Percentiles rank a stretch among this genome's conserved stretches.
Evolutionary conservation across 2,329 filamentous ascomycete genomes (phyloP).

Genomic region (Xylariaceae sp.): DNA sequence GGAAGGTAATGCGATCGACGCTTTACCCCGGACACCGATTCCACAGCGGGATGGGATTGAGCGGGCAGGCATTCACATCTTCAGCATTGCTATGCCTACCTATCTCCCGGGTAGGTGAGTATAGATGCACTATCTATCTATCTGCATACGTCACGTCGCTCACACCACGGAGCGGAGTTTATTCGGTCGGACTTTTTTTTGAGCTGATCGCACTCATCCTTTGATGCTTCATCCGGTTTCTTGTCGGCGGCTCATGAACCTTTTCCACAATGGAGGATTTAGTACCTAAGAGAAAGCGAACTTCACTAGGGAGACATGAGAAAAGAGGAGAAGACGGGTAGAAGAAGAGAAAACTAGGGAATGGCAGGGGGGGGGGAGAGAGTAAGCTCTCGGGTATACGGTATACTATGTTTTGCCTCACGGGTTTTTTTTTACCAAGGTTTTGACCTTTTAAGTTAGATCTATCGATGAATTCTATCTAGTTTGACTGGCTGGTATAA

Average conservation of each 20-base stretch:
- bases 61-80: constrained; percentile 8
- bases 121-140: constrained; percentile 9
- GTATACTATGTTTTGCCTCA: too few species aligned
- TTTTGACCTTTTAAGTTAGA: too few species aligned
- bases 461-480: too few species aligned
- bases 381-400: too few species aligned
- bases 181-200: constrained; percentile 18
- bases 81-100: constrained; percentile 6
- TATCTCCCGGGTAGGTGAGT: too few species aligned
- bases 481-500: too few species aligned
- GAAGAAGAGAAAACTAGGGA: neutral
- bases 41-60: constrained; percentile 5
- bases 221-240: constrained; percentile 16
- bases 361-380: neutral
- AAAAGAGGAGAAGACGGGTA: neutral
- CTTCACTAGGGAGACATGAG: neutral
- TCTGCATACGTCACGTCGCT: constrained; percentile 1
- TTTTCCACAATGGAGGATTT: neutral
- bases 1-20: constrained; percentile 3
- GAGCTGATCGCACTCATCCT: constrained; percentile 14
- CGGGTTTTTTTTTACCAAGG: too few species aligned
- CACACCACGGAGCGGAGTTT: constrained; percentile 16
- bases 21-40: constrained; percentile 18
- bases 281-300: constrained; percentile 2
- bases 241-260: constrained; percentile 8